Evolutionary conservation across 2,329 filamentous ascomycete species (phyloP).

Genomic region (Talaromyces sp.): DNA sequence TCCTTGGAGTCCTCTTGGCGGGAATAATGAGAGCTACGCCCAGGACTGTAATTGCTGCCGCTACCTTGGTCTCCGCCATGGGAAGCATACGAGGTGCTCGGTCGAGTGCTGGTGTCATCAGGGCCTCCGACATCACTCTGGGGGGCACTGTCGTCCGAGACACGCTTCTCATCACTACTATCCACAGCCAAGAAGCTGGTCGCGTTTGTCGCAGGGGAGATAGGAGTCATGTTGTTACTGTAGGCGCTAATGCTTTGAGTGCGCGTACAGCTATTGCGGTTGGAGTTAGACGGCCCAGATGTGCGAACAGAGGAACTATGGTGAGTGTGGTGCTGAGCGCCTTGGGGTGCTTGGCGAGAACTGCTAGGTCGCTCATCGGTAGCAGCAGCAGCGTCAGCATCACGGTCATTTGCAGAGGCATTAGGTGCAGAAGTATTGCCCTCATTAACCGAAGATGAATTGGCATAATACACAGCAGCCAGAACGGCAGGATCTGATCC

Average conservation of each 20-base stretch:
- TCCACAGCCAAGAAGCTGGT: constrained; percentile 48
- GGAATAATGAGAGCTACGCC: constrained; percentile 24
- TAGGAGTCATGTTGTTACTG: constrained; percentile 46
- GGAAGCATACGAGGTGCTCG: constrained; percentile 34
- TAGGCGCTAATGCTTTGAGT: constrained; percentile 47
- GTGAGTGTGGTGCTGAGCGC: constrained; percentile 33
- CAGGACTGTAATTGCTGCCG: constrained; percentile 23
- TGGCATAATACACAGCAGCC: constrained; percentile 33
- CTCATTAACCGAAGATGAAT: constrained; percentile 16
- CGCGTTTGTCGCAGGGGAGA: constrained; percentile 48
- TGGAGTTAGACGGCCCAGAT: constrained; percentile 37
- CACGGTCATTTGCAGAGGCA: constrained; percentile 10
- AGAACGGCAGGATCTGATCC: constrained; percentile 29
- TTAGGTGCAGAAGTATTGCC: constrained; percentile 14
- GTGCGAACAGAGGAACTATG: constrained; percentile 38
- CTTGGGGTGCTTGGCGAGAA: constrained; percentile 28
- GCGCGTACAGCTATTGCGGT: constrained; percentile 42
- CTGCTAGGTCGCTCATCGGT: constrained; percentile 31
- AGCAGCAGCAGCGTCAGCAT: constrained; percentile 18
- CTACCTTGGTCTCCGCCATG: constrained; percentile 23
- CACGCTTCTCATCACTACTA: constrained; percentile 43
- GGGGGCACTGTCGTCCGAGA: constrained; percentile 30
- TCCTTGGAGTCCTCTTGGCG: constrained; percentile 26
- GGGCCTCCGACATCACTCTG: constrained; percentile 35
- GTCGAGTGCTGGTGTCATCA: constrained; percentile 31